Conservation (phyloP, 1,284 basidiomycete genomes). For the Coriolopsis trogii region DNA sequence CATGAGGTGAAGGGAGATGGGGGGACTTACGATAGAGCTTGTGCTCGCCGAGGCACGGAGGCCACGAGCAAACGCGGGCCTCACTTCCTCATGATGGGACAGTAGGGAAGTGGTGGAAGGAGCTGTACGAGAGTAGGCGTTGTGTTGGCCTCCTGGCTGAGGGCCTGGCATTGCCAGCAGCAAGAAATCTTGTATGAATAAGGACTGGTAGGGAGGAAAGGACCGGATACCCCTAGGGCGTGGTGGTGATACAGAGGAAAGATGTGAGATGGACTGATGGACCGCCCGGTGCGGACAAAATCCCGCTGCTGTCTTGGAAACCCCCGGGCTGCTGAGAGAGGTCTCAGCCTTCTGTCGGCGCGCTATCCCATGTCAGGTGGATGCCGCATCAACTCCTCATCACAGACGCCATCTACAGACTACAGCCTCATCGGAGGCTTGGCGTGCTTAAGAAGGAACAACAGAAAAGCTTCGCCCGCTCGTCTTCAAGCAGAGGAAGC, state of each 20-base stretch:
- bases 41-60: slow-evolving; percentile 4
- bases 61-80: slow-evolving; percentile 1
- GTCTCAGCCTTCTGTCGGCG: background rate
- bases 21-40: slow-evolving; percentile 4
- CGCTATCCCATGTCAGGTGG: background rate
- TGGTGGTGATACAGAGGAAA: slow-evolving; percentile 6
- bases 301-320: slow-evolving; percentile 2
- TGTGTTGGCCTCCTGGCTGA: background rate
- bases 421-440: too few relatives aligned
- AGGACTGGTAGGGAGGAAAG: background rate
- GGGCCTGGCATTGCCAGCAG: slow-evolving; percentile 9
- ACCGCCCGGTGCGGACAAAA: background rate
- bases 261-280: background rate
- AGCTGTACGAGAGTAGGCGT: background rate
- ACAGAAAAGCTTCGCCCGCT: too few relatives aligned
- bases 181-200: background rate
- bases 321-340: background rate
- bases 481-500: too few relatives aligned
- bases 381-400: background rate
- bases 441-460: too few relatives aligned
- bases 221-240: background rate
- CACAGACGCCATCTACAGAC: background rate
- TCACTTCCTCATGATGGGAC: background rate
- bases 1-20: background rate
- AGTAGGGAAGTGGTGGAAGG: slow-evolving; percentile 6